Conservation (phyloP, 169 alveolate genomes). For the Babesia ovis region DNA sequence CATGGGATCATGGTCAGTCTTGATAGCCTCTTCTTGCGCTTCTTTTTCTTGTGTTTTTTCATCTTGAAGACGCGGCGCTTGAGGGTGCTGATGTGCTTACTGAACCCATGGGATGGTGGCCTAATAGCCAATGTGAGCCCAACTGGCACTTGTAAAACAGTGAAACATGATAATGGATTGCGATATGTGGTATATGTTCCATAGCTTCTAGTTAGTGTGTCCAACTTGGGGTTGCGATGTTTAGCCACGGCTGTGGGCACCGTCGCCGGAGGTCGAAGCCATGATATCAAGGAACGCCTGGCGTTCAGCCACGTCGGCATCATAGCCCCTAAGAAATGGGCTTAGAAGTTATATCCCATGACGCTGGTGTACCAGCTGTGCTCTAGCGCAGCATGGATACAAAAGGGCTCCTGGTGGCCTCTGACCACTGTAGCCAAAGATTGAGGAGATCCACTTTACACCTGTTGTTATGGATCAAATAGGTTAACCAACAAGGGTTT, state of each 20-base stretch:
- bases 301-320: neutral
- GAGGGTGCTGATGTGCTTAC: slow-evolving; percentile 69
- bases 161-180: neutral
- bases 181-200: neutral
- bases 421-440: no score
- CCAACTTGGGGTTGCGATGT: neutral
- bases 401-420: no score
- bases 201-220: neutral
- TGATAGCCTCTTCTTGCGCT: slow-evolving; percentile 75
- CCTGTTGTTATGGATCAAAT: no score
- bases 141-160: neutral
- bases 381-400: no score
- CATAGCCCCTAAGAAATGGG: no score
- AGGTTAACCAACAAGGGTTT: no score
- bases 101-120: neutral
- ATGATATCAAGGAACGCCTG: neutral
- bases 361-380: no score
- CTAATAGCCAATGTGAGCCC: neutral
- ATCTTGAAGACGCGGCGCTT: slow-evolving; percentile 77
- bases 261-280: neutral
- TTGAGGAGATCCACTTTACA: no score
- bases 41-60: slow-evolving; percentile 79
- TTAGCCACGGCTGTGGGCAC: neutral
- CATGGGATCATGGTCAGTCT: slow-evolving; percentile 74
- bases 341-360: no score